Base-by-base conservation (phyloP, 345 rosid genomes). In the Citrus sp. region DNA sequence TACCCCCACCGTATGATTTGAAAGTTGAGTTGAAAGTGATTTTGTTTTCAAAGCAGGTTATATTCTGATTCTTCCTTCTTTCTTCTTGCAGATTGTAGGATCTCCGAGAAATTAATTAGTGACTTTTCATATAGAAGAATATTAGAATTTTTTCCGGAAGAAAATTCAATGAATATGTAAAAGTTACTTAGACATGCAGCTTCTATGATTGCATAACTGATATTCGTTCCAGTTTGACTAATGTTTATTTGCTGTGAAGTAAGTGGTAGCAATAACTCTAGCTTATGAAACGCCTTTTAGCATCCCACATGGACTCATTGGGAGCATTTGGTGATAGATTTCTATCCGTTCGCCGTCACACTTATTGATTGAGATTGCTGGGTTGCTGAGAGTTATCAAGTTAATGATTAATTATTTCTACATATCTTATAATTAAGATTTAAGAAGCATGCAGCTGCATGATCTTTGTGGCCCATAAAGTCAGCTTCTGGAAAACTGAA, bases 31-130 rank as follows among this genome's bases (percentile, higher is more conserved):
- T 42, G 19, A 37, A 38, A 18, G 12, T 37, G 12, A 30, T 12
- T 40, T 73, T 42, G 32, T 51, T 10, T 38, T 61, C 30, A 61
- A 54, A 68, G 38, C 82, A 37, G 65, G 13, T 59, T 62, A 30
- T 64, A 68, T 78, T 78, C 81, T 40, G 73, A 74, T 82, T 63
- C 76, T 75, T 4, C 70, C 5, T 37, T 37, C 67, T 62, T 42
- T 5, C 34, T 32, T 32, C 34, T 32, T 32, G 59, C 5, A 60
- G 58, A 73, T 61, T n/a, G 25, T 12, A 28, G 60, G 19, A 40
- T 74, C 54, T 18, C 60, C 59, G 18, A 42, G 37, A 51, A 18
- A 51, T 16, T 1, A 5, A 35, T 18, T 18, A 18, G 27, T 67
- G 64, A 25, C 51, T 16, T 64, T 37, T 69, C 67, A 18, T 28